phyloP scores from a whole-genome alignment of 208 protist genomes.

The Leishmania mexicana region DNA sequence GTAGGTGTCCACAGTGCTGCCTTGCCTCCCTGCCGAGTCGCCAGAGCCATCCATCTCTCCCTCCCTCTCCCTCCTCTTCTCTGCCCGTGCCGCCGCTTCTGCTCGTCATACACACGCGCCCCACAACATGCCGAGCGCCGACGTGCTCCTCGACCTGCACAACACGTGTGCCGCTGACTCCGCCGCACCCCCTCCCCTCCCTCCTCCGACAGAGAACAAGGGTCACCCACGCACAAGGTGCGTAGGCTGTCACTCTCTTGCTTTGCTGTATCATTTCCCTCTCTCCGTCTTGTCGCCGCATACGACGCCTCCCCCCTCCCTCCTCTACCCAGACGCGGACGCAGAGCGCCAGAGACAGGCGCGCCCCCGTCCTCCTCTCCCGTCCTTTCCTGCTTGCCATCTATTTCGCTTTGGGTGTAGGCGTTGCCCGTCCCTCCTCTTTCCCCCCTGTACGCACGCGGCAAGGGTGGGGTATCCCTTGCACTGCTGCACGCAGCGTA shows the following conservation, averaged over 20 bases:
- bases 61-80: neutral
- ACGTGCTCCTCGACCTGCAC: neutral
- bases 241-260: slow-evolving; percentile 2
- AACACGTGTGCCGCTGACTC: neutral
- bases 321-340: neutral
- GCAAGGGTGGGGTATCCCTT: no score
- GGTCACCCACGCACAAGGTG: neutral
- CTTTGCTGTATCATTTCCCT: neutral
- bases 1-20: neutral
- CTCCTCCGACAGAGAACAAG: neutral
- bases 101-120: neutral
- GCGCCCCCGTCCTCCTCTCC: neutral
- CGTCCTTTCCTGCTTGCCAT: no score
- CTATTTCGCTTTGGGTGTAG: no score
- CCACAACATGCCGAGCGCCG: neutral
- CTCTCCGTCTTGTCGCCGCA: neutral
- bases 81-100: neutral
- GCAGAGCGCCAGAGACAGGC: neutral
- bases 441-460: no score
- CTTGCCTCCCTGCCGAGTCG: neutral
- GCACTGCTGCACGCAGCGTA: no score
- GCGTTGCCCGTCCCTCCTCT: no score
- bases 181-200: neutral
- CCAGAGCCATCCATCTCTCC: neutral
- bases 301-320: no score